These are phyloP conservation scores for Nephelium lappaceum DNA, from an alignment of 345 rosid genomes.

Conservation along the genomic window DNA sequence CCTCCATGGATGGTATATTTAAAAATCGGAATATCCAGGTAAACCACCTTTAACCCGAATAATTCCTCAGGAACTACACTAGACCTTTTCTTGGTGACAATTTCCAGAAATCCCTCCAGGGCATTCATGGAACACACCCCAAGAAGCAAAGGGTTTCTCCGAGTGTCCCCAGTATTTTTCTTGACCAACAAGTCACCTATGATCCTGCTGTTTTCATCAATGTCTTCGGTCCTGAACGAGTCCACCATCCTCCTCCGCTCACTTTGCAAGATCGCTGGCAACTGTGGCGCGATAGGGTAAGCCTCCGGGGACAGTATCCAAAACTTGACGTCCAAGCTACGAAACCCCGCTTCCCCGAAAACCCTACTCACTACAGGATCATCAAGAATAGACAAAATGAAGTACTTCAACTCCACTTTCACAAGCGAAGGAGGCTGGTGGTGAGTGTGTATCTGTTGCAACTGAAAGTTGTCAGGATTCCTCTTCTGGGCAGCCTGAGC, in stretches of 20 bases:
- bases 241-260: neutral
- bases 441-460: conserved; percentile 55
- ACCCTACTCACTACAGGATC: conserved; percentile 77
- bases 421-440: conserved; percentile 46
- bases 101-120: conserved; percentile 42
- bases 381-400: conserved; percentile 63
- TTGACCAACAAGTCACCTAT: conserved; percentile 43
- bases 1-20: conserved; percentile 35
- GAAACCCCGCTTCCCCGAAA: conserved; percentile 68
- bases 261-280: conserved; percentile 22
- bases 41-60: conserved; percentile 42
- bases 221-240: conserved; percentile 11
- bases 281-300: conserved; percentile 31
- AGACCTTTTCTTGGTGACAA: conserved; percentile 34
- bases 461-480: conserved; percentile 76
- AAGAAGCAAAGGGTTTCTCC: conserved; percentile 52
- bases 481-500: conserved; percentile 90
- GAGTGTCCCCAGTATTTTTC: conserved; percentile 18
- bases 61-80: conserved; percentile 45
- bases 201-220: conserved; percentile 49
- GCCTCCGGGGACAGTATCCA: conserved; percentile 64
- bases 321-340: conserved; percentile 61
- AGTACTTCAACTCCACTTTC: conserved; percentile 65
- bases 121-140: conserved; percentile 54
- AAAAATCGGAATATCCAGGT: conserved; percentile 45